phyloP scores from a whole-genome alignment of 805 yeast species.

The Candida cerambycidarum region DNA sequence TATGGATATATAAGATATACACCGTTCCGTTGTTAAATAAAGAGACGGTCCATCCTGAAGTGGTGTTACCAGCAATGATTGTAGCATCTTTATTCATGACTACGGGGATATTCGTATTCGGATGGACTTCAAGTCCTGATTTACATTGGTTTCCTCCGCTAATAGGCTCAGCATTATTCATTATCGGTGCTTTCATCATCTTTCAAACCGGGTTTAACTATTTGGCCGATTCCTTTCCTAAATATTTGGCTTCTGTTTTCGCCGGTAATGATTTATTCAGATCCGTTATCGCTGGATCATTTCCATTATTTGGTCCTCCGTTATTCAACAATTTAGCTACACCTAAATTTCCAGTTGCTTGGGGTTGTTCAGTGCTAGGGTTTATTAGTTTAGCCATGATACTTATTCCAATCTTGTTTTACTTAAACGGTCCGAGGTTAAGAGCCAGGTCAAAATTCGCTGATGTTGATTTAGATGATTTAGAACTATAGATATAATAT shows the following conservation, averaged over 20 bases:
- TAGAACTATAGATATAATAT: not conserved
- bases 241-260: constrained; percentile 55
- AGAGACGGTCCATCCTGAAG: constrained; percentile 38
- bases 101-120: constrained; percentile 44
- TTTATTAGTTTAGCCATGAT: constrained; percentile 43
- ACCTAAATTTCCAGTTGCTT: constrained; percentile 53
- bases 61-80: constrained; percentile 40
- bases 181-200: constrained; percentile 39
- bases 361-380: constrained; percentile 54
- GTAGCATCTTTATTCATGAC: constrained; percentile 44
- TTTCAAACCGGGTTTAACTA: constrained; percentile 56
- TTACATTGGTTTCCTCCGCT: constrained; percentile 53
- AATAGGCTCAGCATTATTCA: constrained; percentile 42
- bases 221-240: constrained; percentile 47
- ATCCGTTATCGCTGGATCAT: constrained; percentile 51
- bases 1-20: constrained; percentile 22
- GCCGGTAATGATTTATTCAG: constrained; percentile 56
- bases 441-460: constrained; percentile 30
- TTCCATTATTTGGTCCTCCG: constrained; percentile 63
- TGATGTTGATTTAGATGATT: constrained; percentile 17
- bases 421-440: constrained; percentile 40
- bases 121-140: constrained; percentile 44
- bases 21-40: constrained; percentile 23
- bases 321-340: constrained; percentile 54
- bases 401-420: constrained; percentile 46